Evolutionary conservation across 2,329 filamentous ascomycete genomes (phyloP).

Genomic region (Xylariales sp.): DNA sequence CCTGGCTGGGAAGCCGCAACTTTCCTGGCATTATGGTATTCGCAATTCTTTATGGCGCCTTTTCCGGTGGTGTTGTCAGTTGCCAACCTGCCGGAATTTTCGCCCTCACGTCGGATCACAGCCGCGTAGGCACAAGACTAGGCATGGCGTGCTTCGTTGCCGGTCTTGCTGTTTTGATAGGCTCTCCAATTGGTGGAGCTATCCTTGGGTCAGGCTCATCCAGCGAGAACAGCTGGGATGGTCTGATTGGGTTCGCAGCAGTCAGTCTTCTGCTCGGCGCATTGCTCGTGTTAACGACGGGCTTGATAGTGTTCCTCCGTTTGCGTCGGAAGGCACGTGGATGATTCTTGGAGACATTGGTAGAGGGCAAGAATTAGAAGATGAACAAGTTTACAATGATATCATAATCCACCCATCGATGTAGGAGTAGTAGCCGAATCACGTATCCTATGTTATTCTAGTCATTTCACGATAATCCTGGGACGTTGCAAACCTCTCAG

Average conservation of each 20-base stretch:
- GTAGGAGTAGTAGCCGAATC: too few species aligned
- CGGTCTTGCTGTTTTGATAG: slow-evolving; percentile 44
- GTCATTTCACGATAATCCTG: too few species aligned
- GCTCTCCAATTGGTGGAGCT: slow-evolving; percentile 38
- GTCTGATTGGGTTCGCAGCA: slow-evolving; percentile 8
- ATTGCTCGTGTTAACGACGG: slow-evolving; percentile 1
- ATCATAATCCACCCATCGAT: too few species aligned
- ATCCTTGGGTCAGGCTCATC: slow-evolving; percentile 1
- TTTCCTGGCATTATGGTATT: slow-evolving; percentile 35
- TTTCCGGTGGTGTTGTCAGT: slow-evolving; percentile 39
- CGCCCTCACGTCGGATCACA: slow-evolving; percentile 30
- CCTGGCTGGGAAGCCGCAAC: slow-evolving; percentile 33
- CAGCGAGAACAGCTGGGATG: slow-evolving; percentile 8
- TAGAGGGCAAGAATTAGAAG: neutral
- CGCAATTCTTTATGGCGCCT: slow-evolving; percentile 39
- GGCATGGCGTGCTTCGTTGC: slow-evolving; percentile 28
- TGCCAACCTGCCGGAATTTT: slow-evolving; percentile 38
- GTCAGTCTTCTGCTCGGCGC: slow-evolving; percentile 2
- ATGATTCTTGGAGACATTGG: neutral
- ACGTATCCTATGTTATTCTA: too few species aligned
- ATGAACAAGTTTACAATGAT: too few species aligned
- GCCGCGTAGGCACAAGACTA: slow-evolving; percentile 29
- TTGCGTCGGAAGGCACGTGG: slow-evolving; percentile 4
- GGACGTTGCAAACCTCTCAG: too few species aligned
- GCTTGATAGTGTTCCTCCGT: slow-evolving; percentile 2